phyloP scores from a whole-genome alignment of 352 stramenopile species.

The Elongisporangium prolatum region DNA sequence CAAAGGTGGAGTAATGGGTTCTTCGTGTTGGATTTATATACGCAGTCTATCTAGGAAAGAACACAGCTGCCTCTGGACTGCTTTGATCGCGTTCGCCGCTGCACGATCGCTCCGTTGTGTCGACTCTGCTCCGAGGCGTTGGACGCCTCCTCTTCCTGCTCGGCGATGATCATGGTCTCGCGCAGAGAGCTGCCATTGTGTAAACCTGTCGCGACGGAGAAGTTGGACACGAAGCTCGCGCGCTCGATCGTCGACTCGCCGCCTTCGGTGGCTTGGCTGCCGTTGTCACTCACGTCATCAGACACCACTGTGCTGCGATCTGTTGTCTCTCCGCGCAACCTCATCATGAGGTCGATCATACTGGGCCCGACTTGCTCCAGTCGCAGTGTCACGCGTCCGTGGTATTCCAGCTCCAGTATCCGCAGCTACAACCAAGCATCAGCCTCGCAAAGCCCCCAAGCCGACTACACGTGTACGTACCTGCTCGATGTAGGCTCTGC shows the following conservation, averaged over 20 bases:
- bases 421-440: slow-evolving; percentile 26
- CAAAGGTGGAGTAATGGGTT: not conserved
- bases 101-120: not conserved
- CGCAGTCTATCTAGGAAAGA: slow-evolving; percentile 11
- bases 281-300: slow-evolving; percentile 36
- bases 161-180: slow-evolving; percentile 64
- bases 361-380: slow-evolving; percentile 57
- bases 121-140: not conserved
- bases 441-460: not conserved
- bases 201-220: slow-evolving; percentile 39
- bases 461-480: slow-evolving; percentile 11
- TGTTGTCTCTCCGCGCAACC: slow-evolving; percentile 37
- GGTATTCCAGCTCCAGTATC: slow-evolving; percentile 45
- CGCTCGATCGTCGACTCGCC: slow-evolving; percentile 39
- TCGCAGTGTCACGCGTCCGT: slow-evolving; percentile 55
- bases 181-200: slow-evolving; percentile 51
- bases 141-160: slow-evolving; percentile 46
- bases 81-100: slow-evolving; percentile 2
- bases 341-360: slow-evolving; percentile 75
- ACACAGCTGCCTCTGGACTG: slow-evolving; percentile 12
- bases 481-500: slow-evolving; percentile 66
- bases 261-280: slow-evolving; percentile 40
- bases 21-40: not conserved
- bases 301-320: not conserved
- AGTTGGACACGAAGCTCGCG: slow-evolving; percentile 57